Evolutionary conservation across 768 basidiomycete species (phyloP), one percentile per base, ranked within the genome.

Genomic region (Suillus ampliporus): DNA sequence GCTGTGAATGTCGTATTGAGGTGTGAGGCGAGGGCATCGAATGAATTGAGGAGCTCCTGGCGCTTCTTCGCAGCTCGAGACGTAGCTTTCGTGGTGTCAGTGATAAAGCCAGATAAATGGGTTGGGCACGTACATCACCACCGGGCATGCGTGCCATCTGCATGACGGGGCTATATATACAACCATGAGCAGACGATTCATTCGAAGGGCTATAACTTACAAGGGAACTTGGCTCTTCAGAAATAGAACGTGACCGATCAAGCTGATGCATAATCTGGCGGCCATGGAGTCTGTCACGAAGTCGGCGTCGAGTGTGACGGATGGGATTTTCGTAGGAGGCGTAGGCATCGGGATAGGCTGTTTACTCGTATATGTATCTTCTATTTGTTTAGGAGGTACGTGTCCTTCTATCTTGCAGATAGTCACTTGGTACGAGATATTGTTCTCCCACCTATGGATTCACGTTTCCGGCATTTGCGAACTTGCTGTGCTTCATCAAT

Each of bases 161-260:
- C n/a, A 79, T 71, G 6, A 92, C 79, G 6, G 91, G 91, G 50
- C 91, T 91, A 59, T n/a, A n/a, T n/a, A n/a, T 58, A 15, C 15
- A 37, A 5, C 17, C 8, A 43, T 44, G 2, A 38, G 23, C 35
- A 38, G 0, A 56, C 17, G 15, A 52, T 26, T 28, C 19, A 28
- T 40, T 28, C 11, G 4, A 14, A 37, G 19, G 4, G n/a, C 43
- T 2, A 26, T 28, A 5, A 83, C 90, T 75, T 68, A 92, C 91
- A 92, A 86, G 1, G 91, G 91, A 0, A 92, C 80, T 67, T 93
- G 91, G 65, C 84, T 89, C 72, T 93, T 94, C 60, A 93, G 77
- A 69, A 90, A 94, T 19, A 93, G 72, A 2, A 92, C 82, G 69
- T 92, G 90, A 0, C 86, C 86, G 0, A 94, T 76, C 31, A 92